Evolutionary conservation across 192 early-diverging fungal species (phyloP).

Genomic region (Fimicolochytrium jonesii): DNA sequence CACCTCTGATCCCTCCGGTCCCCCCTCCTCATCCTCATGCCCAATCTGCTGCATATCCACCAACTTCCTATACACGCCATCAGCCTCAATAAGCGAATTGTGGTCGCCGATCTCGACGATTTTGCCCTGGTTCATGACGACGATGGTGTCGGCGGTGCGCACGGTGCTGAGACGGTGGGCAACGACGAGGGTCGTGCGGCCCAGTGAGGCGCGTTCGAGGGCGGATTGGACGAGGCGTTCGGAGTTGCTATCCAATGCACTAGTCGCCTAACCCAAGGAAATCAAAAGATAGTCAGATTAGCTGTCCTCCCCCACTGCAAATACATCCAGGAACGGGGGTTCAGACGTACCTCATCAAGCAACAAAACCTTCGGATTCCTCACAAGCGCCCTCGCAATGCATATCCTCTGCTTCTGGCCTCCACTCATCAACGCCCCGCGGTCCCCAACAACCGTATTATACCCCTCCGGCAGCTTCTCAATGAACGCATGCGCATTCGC

Average conservation of each 20-base stretch:
- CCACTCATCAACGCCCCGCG: slow-evolving; percentile 72
- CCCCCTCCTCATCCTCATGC: slow-evolving; percentile 51
- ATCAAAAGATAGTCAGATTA: too few relatives aligned
- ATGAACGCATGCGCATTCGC: slow-evolving; percentile 44
- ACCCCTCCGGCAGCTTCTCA: slow-evolving; percentile 64
- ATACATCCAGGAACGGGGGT: too few relatives aligned
- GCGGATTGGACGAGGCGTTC: slow-evolving; percentile 45
- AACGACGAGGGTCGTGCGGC: slow-evolving; percentile 79
- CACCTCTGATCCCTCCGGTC: slow-evolving; percentile 77
- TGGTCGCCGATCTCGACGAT: slow-evolving; percentile 68
- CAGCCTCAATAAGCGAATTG: slow-evolving; percentile 47
- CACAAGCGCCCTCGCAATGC: slow-evolving; percentile 86
- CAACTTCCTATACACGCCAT: slow-evolving; percentile 60
- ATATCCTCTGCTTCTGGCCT: slow-evolving; percentile 92
- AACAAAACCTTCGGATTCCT: slow-evolving; percentile 77
- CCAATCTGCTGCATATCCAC: slow-evolving; percentile 50
- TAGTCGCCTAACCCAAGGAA: too few relatives aligned
- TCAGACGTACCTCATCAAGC: slow-evolving; percentile 65
- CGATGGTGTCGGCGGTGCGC: slow-evolving; percentile 73
- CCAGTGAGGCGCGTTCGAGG: slow-evolving; percentile 32
- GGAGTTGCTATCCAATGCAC: slow-evolving; percentile 69
- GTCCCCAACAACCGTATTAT: slow-evolving; percentile 73
- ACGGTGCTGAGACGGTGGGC: slow-evolving; percentile 87
- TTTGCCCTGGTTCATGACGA: slow-evolving; percentile 62
- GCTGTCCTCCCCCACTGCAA: too few relatives aligned